Conservation (phyloP, 2,329 filamentous ascomycete genomes). For the Aspergillus pseudoglaucus region DNA sequence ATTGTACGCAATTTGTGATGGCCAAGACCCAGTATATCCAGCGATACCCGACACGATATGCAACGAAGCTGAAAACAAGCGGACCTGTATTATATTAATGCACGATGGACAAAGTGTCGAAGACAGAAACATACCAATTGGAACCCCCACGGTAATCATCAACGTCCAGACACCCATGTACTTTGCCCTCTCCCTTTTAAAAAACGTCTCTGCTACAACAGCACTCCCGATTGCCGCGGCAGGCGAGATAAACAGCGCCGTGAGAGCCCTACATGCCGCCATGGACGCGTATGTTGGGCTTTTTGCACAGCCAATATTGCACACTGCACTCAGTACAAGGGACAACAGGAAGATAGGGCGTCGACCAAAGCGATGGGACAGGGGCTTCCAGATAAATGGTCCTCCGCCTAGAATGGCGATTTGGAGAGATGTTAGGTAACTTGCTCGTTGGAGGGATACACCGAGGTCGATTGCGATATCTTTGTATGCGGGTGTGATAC, state of each 20-base stretch:
- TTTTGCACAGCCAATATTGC: constrained; percentile 50
- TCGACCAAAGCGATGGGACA: constrained; percentile 1
- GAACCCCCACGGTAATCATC: constrained; percentile 46
- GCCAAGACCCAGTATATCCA: constrained; percentile 57
- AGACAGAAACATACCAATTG: constrained; percentile 15
- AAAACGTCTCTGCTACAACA: constrained; percentile 54
- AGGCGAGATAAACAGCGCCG: constrained; percentile 52
- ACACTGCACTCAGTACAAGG: not conserved
- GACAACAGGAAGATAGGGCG: constrained; percentile 2
- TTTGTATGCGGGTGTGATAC: constrained; percentile 50
- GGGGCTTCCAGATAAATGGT: constrained; percentile 14
- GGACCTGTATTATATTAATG: constrained; percentile 22
- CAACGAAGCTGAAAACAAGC: constrained; percentile 40
- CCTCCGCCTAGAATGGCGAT: constrained; percentile 49
- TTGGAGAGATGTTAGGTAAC: constrained; percentile 51
- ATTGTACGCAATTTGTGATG: constrained; percentile 53
- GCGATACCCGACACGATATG: constrained; percentile 46
- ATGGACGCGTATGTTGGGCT: constrained; percentile 45
- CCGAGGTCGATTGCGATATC: constrained; percentile 47
- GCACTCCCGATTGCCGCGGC: constrained; percentile 50
- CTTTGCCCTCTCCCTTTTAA: constrained; percentile 48
- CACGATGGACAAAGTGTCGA: too few relatives aligned
- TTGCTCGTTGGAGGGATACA: constrained; percentile 43
- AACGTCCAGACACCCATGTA: constrained; percentile 55
- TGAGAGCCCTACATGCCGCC: constrained; percentile 46